A percentile compares a stretch with the other conserved stretches of the same genome.
Conservation (phyloP, 2,329 filamentous ascomycete genomes). For the Fonsecaea pugnacius region DNA sequence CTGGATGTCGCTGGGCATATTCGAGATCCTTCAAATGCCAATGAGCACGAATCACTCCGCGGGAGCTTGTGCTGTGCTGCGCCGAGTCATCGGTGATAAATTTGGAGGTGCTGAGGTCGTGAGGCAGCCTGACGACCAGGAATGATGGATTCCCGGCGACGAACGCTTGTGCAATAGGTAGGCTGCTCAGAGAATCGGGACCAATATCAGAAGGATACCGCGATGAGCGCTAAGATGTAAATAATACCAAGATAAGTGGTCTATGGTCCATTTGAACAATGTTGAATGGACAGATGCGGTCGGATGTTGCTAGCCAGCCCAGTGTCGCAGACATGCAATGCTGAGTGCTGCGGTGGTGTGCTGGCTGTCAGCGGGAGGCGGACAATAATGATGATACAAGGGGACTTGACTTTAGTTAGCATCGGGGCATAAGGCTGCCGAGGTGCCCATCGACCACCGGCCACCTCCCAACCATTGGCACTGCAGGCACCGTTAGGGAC, state of each 20-base stretch:
- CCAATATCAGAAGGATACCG: not conserved
- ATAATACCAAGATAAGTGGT: slow-evolving; percentile 6
- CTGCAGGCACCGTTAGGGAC: not conserved
- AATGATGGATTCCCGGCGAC: not conserved
- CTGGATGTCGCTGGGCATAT: slow-evolving; percentile 29
- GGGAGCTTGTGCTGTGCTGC: slow-evolving; percentile 21
- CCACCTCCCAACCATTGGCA: not conserved
- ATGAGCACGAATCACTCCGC: slow-evolving; percentile 17
- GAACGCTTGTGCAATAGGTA: slow-evolving; percentile 14
- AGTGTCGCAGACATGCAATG: slow-evolving; percentile 22
- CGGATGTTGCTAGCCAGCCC: slow-evolving; percentile 18
- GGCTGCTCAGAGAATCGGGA: not conserved
- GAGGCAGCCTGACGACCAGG: slow-evolving; percentile 22
- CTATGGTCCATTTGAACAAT: not conserved
- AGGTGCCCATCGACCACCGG: slow-evolving; percentile 1
- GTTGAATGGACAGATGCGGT: slow-evolving; percentile 13
- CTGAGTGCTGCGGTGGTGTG: not conserved
- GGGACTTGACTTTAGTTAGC: not conserved
- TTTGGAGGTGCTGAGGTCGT: slow-evolving; percentile 12
- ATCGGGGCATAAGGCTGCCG: slow-evolving; percentile 22
- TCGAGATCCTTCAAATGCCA: slow-evolving; percentile 18
- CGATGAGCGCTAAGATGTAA: slow-evolving; percentile 6
- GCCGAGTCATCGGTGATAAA: slow-evolving; percentile 21
- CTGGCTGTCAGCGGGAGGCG: slow-evolving; percentile 25
- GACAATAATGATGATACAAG: slow-evolving; percentile 5